phyloP scores from a whole-genome alignment of 1,139 yeast genomes.

The Entelexis paramagnoliae region DNA sequence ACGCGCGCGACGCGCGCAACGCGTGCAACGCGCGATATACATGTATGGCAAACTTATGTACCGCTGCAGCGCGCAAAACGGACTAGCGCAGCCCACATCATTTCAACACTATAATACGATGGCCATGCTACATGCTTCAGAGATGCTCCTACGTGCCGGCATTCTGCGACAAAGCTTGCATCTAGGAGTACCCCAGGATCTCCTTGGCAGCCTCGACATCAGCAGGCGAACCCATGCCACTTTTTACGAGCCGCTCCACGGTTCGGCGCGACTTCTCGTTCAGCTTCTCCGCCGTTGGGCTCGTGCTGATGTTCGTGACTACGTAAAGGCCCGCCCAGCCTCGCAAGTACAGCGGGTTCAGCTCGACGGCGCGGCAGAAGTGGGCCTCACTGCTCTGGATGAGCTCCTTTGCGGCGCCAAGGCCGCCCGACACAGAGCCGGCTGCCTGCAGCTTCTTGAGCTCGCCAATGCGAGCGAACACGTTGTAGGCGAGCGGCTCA shows the following conservation, averaged over 20 bases:
- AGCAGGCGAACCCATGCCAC: slow-evolving; percentile 6
- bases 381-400: slow-evolving; percentile 29
- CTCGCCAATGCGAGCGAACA: slow-evolving; percentile 57
- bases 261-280: slow-evolving; percentile 11
- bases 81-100: too few species aligned
- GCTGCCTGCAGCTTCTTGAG: slow-evolving; percentile 28
- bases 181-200: slow-evolving; percentile 8
- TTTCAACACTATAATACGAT: too few species aligned
- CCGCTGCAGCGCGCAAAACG: too few species aligned
- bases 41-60: too few species aligned
- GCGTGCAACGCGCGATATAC: too few species aligned
- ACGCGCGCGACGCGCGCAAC: too few species aligned
- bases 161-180: too few species aligned
- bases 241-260: slow-evolving; percentile 3
- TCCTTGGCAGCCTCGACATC: slow-evolving; percentile 19
- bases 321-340: slow-evolving; percentile 68
- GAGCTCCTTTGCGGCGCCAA: slow-evolving; percentile 17
- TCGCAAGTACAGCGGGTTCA: slow-evolving; percentile 55
- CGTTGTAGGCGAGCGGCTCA: slow-evolving; percentile 63
- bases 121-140: too few species aligned
- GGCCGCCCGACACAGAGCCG: slow-evolving; percentile 18
- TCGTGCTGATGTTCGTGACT: slow-evolving; percentile 7
- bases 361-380: slow-evolving; percentile 61
- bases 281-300: slow-evolving; percentile 2
- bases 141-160: too few species aligned